phyloP scores from a whole-genome alignment of 2,329 filamentous ascomycete species.

The Falciphora oryzae region DNA sequence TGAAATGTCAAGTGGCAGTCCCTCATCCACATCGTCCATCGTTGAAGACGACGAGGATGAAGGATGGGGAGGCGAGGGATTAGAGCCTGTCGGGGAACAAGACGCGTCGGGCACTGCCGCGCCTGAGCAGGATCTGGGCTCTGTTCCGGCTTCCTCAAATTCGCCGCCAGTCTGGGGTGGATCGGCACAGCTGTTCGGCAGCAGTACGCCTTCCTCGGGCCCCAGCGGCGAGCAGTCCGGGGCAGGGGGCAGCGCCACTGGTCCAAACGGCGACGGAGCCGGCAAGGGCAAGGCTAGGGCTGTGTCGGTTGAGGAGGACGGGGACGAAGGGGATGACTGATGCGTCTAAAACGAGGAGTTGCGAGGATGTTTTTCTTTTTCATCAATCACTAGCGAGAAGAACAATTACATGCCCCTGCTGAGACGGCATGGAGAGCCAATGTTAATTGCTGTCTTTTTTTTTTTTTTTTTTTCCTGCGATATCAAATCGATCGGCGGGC shows the following conservation, averaged over 20 bases:
- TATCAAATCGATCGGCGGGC: too few relatives aligned
- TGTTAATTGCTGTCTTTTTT: neutral
- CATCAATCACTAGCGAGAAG: neutral
- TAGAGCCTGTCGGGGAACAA: neutral
- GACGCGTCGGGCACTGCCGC: neutral
- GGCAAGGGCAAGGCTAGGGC: constrained; percentile 33
- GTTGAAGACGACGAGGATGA: neutral
- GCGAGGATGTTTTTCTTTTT: neutral
- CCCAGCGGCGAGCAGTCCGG: constrained; percentile 15
- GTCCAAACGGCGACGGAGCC: constrained; percentile 1
- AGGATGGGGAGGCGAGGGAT: neutral
- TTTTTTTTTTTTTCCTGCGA: neutral
- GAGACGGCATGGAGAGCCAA: neutral
- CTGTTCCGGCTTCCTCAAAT: neutral
- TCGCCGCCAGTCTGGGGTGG: constrained; percentile 35
- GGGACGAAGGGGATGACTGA: constrained; percentile 23
- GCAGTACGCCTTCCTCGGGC: constrained; percentile 17
- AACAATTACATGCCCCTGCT: neutral
- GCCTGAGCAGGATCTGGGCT: neutral
- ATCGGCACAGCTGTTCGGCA: constrained; percentile 40
- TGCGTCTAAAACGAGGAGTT: neutral
- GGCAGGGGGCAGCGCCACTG: constrained; percentile 9
- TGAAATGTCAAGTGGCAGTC: neutral
- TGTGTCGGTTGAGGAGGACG: constrained; percentile 40
- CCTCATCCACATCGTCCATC: neutral